Evolutionary conservation across 2,329 filamentous ascomycete genomes (phyloP), one percentile per base, ranked within the genome.

Genomic region (Botrytis byssoidea): DNA sequence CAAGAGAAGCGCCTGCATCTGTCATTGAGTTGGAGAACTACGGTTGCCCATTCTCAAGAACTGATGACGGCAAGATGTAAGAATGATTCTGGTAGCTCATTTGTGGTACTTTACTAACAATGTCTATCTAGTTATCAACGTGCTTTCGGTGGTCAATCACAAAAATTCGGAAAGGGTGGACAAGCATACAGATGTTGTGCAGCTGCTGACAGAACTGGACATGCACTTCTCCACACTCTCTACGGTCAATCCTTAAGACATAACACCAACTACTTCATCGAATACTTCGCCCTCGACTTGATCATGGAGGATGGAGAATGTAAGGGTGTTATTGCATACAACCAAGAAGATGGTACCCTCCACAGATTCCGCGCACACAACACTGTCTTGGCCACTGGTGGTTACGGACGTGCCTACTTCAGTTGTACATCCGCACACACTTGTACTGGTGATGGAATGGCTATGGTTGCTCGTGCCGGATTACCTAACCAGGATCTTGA

Each of bases 21-120:
- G 95, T 98, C 79, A 92, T 97, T 82, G 95, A 98, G 85, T 90
- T 98, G 74, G 95, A 98, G 86, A 93, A 97, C 86, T 98, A 98
- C 85, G 95, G 95, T 74, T 98, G 95, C 84, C 95, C 95, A 77
- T 98, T 98, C 86, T 96, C 93, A 71, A 90, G 95, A 90, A 98
- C 95, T 29, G 94, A 97, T 82, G 95, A 98, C 80, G 96, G 96
- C 82, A 95, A 92, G 85, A 98, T 98, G 91, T 93, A 84, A 85
- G 89, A 69, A 25, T 29, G 6, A 40, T 20, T 20, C 32, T 22
- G 25, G 46, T 29, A 40, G 48, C 46, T 42, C 46, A 55, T 55
- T 16, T 55, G 40, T 40, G 46, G 63, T 20, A 42, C 8, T 29
- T 42, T 75, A 60, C 78, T 80, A 71, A 80, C 75, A 65, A 29